Percentiles rank a stretch among this genome's conserved stretches.
Evolutionary conservation across 257 asterid species (phyloP).

Genomic region (Salvia rosmarinus): DNA sequence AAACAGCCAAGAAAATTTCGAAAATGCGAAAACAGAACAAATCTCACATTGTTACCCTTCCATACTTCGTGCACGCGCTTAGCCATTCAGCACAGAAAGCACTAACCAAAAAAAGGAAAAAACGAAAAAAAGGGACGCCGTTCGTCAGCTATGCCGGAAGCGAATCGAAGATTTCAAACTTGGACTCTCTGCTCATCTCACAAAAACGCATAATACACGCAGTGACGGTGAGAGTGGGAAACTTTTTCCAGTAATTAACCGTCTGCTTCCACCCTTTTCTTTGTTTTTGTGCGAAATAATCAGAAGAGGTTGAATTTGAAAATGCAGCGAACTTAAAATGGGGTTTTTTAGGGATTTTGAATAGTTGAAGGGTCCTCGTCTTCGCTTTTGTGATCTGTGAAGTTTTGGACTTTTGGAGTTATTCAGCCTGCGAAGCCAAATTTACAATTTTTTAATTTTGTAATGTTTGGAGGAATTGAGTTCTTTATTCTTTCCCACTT

Average conservation of each 20-base stretch:
- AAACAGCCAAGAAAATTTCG: slow-evolving; percentile 30
- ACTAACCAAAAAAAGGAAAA: slow-evolving; percentile 22
- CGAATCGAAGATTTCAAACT: slow-evolving; percentile 63
- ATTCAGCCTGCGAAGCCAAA: slow-evolving; percentile 10
- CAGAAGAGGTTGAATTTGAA: slow-evolving; percentile 39
- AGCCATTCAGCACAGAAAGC: slow-evolving; percentile 62
- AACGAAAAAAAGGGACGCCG: slow-evolving; percentile 33
- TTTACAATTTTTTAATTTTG: slow-evolving; percentile 31
- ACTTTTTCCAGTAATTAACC: slow-evolving; percentile 35
- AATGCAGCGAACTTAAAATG: slow-evolving; percentile 39
- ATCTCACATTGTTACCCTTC: slow-evolving; percentile 97
- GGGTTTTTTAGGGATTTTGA: slow-evolving; percentile 47
- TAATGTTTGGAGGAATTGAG: slow-evolving; percentile 48
- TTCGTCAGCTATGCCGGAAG: slow-evolving; percentile 51
- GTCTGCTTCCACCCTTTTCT: slow-evolving; percentile 16
- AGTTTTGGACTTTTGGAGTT: slow-evolving; percentile 58
- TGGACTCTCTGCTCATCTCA: slow-evolving; percentile 53
- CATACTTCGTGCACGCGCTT: slow-evolving; percentile 89
- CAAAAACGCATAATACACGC: slow-evolving; percentile 8
- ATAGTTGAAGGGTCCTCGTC: slow-evolving; percentile 42
- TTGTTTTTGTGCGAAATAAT: slow-evolving; percentile 33
- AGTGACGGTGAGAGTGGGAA: slow-evolving; percentile 25
- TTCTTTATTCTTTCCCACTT: slow-evolving; percentile 25
- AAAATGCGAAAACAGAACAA: slow-evolving; percentile 25
- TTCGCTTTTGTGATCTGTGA: slow-evolving; percentile 55